These are phyloP conservation scores for Williopsis jadinii DNA, from an alignment of 1,139 yeast species.

Conservation along the genomic window DNA sequence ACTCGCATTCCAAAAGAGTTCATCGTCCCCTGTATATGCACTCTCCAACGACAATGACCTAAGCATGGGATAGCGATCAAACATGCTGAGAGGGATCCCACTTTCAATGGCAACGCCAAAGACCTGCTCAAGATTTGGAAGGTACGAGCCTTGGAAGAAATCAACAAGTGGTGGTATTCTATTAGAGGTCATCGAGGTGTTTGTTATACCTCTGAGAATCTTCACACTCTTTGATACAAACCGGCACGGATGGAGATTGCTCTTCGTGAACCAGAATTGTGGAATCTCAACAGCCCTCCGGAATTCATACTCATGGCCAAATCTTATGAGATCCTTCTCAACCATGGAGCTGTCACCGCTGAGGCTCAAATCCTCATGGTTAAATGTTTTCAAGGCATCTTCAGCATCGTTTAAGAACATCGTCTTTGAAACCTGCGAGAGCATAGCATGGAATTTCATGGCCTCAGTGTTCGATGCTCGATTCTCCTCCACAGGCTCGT, in stretches of 20 bases:
- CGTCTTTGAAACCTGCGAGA: slow-evolving; percentile 7
- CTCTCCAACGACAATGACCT: slow-evolving; percentile 13
- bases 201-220: slow-evolving; percentile 10
- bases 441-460: background rate
- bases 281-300: slow-evolving; percentile 8
- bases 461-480: background rate
- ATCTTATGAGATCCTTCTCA: slow-evolving; percentile 5
- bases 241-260: slow-evolving; percentile 9
- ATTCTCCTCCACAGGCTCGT: background rate
- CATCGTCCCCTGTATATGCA: slow-evolving; percentile 13
- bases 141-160: slow-evolving; percentile 12
- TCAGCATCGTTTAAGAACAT: slow-evolving; percentile 7
- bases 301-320: slow-evolving; percentile 18
- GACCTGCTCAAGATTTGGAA: slow-evolving; percentile 13
- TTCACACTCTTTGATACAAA: slow-evolving; percentile 10
- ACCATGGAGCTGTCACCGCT: background rate
- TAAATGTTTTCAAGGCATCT: slow-evolving; percentile 1
- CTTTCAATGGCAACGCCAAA: slow-evolving; percentile 17
- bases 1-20: slow-evolving; percentile 1
- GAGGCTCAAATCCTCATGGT: background rate
- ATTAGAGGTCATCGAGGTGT: slow-evolving; percentile 14
- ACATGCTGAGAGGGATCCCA: slow-evolving; percentile 12
- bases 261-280: slow-evolving; percentile 11
- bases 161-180: slow-evolving; percentile 14
- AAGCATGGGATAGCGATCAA: slow-evolving; percentile 11